A percentile compares a stretch with the other conserved stretches of the same genome.
phyloP scores from a whole-genome alignment of 331 rosid genomes.

The Erythrophleum ivorense region DNA sequence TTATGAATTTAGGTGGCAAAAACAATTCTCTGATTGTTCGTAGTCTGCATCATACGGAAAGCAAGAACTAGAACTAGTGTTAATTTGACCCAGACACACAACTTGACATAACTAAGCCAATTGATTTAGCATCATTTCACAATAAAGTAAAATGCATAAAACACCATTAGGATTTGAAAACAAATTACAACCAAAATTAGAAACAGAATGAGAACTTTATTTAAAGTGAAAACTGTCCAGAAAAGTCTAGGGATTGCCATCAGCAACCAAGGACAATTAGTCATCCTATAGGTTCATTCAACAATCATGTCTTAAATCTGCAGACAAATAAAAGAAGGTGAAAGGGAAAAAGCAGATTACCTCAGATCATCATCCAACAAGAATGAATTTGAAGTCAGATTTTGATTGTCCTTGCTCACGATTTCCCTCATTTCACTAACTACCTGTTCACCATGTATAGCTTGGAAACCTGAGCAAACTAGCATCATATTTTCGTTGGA shows the following conservation, averaged over 20 bases:
- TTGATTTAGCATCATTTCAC: constrained; percentile 21
- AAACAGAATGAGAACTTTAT: background rate
- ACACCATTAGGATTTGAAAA: background rate
- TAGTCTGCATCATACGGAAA: too few relatives aligned
- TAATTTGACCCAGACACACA: background rate
- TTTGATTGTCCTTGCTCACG: constrained; percentile 86
- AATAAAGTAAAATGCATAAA: background rate
- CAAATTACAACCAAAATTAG: background rate
- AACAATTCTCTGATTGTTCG: too few relatives aligned
- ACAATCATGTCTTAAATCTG: constrained; percentile 23
- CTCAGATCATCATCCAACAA: constrained; percentile 97
- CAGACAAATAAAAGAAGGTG: constrained; percentile 16
- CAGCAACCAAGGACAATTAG: constrained; percentile 17
- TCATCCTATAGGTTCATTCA: constrained; percentile 28
- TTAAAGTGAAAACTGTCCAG: constrained; percentile 12
- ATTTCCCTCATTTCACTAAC: constrained; percentile 97
- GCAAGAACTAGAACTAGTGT: background rate
- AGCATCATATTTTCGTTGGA: constrained; percentile 17
- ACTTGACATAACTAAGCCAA: constrained; percentile 10
- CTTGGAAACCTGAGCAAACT: constrained; percentile 36
- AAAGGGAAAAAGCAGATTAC: constrained; percentile 50
- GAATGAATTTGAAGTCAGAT: constrained; percentile 89
- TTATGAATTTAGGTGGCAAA: background rate
- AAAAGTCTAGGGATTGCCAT: constrained; percentile 1
- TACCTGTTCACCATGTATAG: constrained; percentile 63